phyloP scores from a whole-genome alignment of 1,284 basidiomycete genomes.

The Boletellus sp. region DNA sequence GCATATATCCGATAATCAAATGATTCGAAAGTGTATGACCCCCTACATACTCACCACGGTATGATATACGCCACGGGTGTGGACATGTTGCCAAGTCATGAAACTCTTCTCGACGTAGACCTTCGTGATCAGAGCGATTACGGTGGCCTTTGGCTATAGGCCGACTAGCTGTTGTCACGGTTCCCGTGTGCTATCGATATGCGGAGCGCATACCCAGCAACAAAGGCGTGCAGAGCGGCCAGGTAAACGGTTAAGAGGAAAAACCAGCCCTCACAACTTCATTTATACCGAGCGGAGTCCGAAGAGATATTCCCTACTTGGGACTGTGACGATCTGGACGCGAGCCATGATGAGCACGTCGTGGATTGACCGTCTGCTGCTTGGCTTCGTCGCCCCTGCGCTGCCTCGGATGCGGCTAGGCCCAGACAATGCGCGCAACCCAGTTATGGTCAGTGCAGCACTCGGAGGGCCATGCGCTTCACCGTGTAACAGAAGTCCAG shows the following conservation, averaged over 20 bases:
- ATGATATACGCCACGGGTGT: not conserved
- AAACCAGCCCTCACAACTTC: not conserved
- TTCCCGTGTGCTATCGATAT: slow-evolving; percentile 43
- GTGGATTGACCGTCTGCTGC: slow-evolving; percentile 27
- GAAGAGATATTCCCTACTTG: slow-evolving; percentile 11
- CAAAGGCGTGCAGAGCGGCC: slow-evolving; percentile 45
- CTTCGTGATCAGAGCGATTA: slow-evolving; percentile 75
- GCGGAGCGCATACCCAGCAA: slow-evolving; percentile 56
- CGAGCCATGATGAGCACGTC: slow-evolving; percentile 13
- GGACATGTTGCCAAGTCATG: slow-evolving; percentile 65
- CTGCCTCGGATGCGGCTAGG: slow-evolving; percentile 56
- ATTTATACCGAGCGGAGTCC: slow-evolving; percentile 25
- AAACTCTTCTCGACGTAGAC: slow-evolving; percentile 73
- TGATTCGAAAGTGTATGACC: not conserved
- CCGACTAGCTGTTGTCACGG: slow-evolving; percentile 43
- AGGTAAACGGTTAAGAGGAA: slow-evolving; percentile 31
- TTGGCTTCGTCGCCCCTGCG: slow-evolving; percentile 36
- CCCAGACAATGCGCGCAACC: slow-evolving; percentile 48
- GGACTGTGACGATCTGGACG: not conserved
- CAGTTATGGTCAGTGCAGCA: slow-evolving; percentile 56
- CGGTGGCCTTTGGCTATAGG: slow-evolving; percentile 57
- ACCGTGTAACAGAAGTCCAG: slow-evolving; percentile 34
- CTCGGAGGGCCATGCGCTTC: not conserved
- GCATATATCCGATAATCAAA: not conserved
- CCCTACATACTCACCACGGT: not conserved